Conservation (phyloP, 208 protist genomes). For the Crithidia brevicula region DNA sequence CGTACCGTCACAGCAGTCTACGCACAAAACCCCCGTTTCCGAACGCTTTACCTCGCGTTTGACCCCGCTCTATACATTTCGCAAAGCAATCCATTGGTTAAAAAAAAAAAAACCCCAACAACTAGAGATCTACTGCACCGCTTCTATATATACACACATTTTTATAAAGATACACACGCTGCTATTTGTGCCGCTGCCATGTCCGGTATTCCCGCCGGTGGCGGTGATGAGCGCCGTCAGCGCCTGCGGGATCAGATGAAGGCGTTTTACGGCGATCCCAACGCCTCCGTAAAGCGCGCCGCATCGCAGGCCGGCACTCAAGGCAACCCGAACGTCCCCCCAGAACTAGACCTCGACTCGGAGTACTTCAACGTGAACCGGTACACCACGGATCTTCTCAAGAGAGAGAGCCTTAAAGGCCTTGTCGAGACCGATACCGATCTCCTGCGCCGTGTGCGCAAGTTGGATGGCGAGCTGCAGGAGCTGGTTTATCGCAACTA, state of each 20-base stretch:
- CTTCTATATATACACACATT: too few species aligned
- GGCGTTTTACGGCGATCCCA: constrained; percentile 82
- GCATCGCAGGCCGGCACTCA: constrained; percentile 7
- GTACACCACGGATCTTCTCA: constrained; percentile 85
- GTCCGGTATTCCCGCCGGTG: constrained; percentile 10
- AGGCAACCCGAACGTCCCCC: constrained; percentile 39
- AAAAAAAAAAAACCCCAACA: too few species aligned
- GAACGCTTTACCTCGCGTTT: too few species aligned
- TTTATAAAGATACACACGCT: too few species aligned
- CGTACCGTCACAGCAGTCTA: too few species aligned
- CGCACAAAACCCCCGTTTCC: too few species aligned
- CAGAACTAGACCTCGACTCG: constrained; percentile 82
- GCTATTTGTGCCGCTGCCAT: background rate
- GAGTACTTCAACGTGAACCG: constrained; percentile 81
- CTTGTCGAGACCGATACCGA: constrained; percentile 83
- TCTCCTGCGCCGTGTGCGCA: constrained; percentile 71
- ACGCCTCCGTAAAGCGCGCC: constrained; percentile 22
- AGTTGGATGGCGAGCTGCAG: constrained; percentile 96
- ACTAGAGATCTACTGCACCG: too few species aligned
- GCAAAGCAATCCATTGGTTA: too few species aligned
- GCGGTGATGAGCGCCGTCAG: constrained; percentile 52
- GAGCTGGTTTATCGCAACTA: constrained; percentile 99
- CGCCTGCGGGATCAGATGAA: constrained; percentile 78
- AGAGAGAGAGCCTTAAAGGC: constrained; percentile 68
- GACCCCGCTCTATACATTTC: too few species aligned